phyloP scores from a whole-genome alignment of 306 rosid species.

The Glycine latifolia region DNA sequence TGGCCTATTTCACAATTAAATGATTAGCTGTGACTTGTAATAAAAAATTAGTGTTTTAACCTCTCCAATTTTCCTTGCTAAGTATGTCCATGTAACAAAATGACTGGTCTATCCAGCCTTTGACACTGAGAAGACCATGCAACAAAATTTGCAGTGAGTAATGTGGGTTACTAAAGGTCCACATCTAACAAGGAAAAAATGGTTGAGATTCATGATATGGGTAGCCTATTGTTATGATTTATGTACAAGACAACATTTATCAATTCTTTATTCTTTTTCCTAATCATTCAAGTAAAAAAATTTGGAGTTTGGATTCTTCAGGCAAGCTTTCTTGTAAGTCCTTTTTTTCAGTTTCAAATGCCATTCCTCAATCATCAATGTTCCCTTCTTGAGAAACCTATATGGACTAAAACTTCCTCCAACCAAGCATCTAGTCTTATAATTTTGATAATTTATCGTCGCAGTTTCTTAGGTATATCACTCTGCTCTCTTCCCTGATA shows the following conservation, averaged over 20 bases:
- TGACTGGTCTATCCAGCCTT: slow-evolving; percentile 9
- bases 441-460: not conserved
- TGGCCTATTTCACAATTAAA: slow-evolving; percentile 57
- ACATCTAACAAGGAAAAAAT: not conserved
- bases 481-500: not conserved
- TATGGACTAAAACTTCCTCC: not conserved
- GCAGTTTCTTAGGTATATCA: not conserved
- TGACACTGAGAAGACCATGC: slow-evolving; percentile 6
- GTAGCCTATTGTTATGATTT: not conserved
- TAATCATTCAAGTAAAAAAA: not conserved
- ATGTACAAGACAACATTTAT: slow-evolving; percentile 15
- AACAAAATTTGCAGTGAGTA: not conserved
- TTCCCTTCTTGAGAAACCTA: slow-evolving; percentile 5
- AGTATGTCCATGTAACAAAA: not conserved
- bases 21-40: slow-evolving; percentile 12
- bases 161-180: slow-evolving; percentile 1
- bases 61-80: slow-evolving; percentile 22
- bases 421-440: not conserved
- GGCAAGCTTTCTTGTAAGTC: slow-evolving; percentile 1
- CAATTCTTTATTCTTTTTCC: too few species aligned
- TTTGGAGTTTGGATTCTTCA: not conserved
- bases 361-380: not conserved
- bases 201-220: slow-evolving; percentile 8
- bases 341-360: slow-evolving; percentile 8
- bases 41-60: not conserved